These are phyloP conservation scores for Schwanniomyces pseudopolymorphus DNA, from an alignment of 805 yeast species.

Conservation along the genomic window DNA sequence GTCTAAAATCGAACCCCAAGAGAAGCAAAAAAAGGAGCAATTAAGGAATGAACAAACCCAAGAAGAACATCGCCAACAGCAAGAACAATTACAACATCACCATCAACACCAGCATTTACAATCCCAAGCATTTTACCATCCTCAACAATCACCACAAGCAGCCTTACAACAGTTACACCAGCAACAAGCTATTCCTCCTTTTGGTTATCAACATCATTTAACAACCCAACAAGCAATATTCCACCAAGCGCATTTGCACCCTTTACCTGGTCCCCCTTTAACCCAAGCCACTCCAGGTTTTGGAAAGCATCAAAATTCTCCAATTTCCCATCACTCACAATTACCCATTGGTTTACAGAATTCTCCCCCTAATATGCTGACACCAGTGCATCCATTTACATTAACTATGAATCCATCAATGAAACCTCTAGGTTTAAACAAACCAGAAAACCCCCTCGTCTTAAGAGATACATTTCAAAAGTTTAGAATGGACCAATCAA, in stretches of 20 bases:
- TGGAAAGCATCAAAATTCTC: neutral
- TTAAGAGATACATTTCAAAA: conserved; percentile 13
- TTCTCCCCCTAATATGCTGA: neutral
- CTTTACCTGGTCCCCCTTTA: neutral
- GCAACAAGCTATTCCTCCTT: neutral
- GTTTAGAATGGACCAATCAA: conserved; percentile 10
- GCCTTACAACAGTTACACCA: conserved; percentile 7
- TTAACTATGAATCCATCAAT: neutral
- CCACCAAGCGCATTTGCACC: neutral
- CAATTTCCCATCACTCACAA: neutral
- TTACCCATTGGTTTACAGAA: neutral
- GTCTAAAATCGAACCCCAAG: neutral
- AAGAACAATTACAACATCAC: conserved; percentile 5
- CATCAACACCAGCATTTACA: conserved; percentile 2
- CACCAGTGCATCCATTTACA: neutral
- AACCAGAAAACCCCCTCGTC: neutral
- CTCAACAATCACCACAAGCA: conserved; percentile 2
- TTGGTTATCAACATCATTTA: neutral
- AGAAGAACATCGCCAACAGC: conserved; percentile 6
- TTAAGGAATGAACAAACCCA: neutral
- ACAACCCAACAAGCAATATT: neutral
- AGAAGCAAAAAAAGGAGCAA: neutral
- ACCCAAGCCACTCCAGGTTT: neutral
- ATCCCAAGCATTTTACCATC: conserved; percentile 2
- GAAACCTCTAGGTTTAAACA: neutral